A percentile compares a stretch with the other conserved stretches of the same genome.
These are phyloP conservation scores for Leccinellum luteum DNA, from an alignment of 768 basidiomycete genomes.

Conservation along the genomic window DNA sequence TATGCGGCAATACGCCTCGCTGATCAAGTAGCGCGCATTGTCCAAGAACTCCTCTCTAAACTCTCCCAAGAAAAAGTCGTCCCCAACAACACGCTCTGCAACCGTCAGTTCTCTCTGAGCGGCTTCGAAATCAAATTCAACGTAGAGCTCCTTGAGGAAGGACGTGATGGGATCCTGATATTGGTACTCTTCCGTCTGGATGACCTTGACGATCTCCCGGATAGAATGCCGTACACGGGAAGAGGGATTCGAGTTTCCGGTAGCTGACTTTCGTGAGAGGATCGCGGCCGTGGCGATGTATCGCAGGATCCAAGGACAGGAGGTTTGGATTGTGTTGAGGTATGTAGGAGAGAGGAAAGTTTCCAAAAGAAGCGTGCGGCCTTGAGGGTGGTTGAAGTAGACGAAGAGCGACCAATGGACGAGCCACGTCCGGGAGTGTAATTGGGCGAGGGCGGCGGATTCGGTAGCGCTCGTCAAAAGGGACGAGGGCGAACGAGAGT, in stretches of 20 bases:
- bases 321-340: constrained; percentile 97
- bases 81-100: constrained; percentile 78
- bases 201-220: constrained; percentile 87
- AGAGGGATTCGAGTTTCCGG: constrained; percentile 47
- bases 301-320: constrained; percentile 90
- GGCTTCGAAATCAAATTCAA: constrained; percentile 95
- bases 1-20: constrained; percentile 96
- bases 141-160: constrained; percentile 91
- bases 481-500: constrained; percentile 64
- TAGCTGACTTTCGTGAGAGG: constrained; percentile 77
- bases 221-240: constrained; percentile 85
- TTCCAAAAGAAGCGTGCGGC: constrained; percentile 88
- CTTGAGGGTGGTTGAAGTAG: constrained; percentile 95
- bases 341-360: constrained; percentile 96
- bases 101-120: constrained; percentile 79
- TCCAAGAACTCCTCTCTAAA: constrained; percentile 95
- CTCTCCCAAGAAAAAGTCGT: constrained; percentile 93
- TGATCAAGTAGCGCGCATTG: constrained; percentile 93
- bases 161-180: constrained; percentile 91
- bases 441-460: constrained; percentile 76
- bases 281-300: constrained; percentile 94
- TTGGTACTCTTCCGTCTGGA: constrained; percentile 95
- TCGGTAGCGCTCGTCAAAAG: constrained; percentile 45
- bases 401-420: constrained; percentile 98
- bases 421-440: constrained; percentile 95